Percentiles rank a stretch among this genome's conserved stretches.
Evolutionary conservation across 225 moss, liverwort and hornwort species (phyloP).

Genomic region (Sphagnum contortum): DNA sequence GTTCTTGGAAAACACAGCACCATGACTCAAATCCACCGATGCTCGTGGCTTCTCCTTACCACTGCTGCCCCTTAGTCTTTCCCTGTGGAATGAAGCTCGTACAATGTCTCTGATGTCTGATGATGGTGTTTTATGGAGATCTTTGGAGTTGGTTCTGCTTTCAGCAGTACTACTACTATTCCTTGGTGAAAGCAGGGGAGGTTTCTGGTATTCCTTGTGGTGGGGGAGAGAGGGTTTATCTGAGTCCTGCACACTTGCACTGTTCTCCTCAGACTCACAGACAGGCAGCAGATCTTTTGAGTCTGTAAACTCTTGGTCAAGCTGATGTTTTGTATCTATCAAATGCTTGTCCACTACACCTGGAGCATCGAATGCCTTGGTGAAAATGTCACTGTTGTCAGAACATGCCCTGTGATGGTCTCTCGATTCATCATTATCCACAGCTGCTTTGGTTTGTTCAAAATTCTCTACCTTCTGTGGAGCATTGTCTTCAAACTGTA

Average conservation of each 20-base stretch:
- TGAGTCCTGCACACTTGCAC: slow-evolving; percentile 5
- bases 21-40: slow-evolving; percentile 34
- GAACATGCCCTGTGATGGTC: slow-evolving; percentile 15
- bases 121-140: slow-evolving; percentile 1
- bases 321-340: slow-evolving; percentile 26
- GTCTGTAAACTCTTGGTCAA: slow-evolving; percentile 23
- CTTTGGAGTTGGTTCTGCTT: slow-evolving; percentile 2
- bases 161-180: not conserved
- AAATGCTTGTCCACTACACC: slow-evolving; percentile 26
- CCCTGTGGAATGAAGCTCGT: slow-evolving; percentile 43
- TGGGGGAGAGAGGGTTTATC: slow-evolving; percentile 5
- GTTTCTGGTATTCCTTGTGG: slow-evolving; percentile 9
- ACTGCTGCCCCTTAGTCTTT: slow-evolving; percentile 1
- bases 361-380: slow-evolving; percentile 43
- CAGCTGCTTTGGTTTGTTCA: slow-evolving; percentile 8
- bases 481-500: slow-evolving; percentile 42
- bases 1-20: slow-evolving; percentile 25
- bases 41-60: slow-evolving; percentile 28
- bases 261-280: slow-evolving; percentile 16
- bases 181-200: slow-evolving; percentile 13
- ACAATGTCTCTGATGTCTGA: slow-evolving; percentile 48
- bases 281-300: slow-evolving; percentile 34
- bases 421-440: slow-evolving; percentile 1
- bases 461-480: slow-evolving; percentile 22
- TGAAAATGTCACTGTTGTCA: slow-evolving; percentile 37